phyloP scores from a whole-genome alignment of 352 stramenopile genomes.

The Pythium diclinum region DNA sequence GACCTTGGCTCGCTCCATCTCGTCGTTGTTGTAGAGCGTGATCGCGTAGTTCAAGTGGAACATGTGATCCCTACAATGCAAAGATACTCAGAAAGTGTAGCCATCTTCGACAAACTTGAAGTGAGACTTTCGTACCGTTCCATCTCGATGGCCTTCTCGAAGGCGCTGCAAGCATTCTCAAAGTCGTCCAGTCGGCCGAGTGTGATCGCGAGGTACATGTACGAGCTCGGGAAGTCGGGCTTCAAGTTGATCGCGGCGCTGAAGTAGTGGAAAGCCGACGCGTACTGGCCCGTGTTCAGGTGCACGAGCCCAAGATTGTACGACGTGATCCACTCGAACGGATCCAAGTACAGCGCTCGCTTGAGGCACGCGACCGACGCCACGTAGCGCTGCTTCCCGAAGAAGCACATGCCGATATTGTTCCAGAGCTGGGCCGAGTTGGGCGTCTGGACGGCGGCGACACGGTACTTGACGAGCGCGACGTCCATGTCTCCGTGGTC shows the following conservation, averaged over 20 bases:
- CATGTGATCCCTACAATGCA: slow-evolving; percentile 60
- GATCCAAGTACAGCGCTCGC: slow-evolving; percentile 89
- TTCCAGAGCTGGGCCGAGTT: slow-evolving; percentile 94
- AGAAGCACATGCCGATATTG: slow-evolving; percentile 96
- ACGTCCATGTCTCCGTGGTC: slow-evolving; percentile 93
- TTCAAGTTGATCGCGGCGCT: slow-evolving; percentile 88
- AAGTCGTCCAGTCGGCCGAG: slow-evolving; percentile 89
- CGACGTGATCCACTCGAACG: slow-evolving; percentile 94
- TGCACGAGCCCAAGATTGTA: slow-evolving; percentile 95
- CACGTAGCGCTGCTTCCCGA: slow-evolving; percentile 88
- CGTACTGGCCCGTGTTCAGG: slow-evolving; percentile 90
- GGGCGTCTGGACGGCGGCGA: slow-evolving; percentile 88
- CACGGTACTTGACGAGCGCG: slow-evolving; percentile 92
- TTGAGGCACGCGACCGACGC: slow-evolving; percentile 90
- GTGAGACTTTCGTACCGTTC: slow-evolving; percentile 44
- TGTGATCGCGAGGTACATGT: slow-evolving; percentile 93
- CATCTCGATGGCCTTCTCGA: slow-evolving; percentile 91
- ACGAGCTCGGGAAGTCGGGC: slow-evolving; percentile 85
- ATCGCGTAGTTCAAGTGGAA: slow-evolving; percentile 90
- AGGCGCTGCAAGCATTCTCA: slow-evolving; percentile 90
- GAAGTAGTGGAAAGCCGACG: slow-evolving; percentile 93
- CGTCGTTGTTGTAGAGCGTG: slow-evolving; percentile 88
- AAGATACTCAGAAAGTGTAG: slow-evolving; percentile 11
- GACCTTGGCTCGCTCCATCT: slow-evolving; percentile 80
- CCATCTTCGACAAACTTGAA: slow-evolving; percentile 9